A percentile compares a stretch with the other conserved stretches of the same genome.
Conservation (phyloP, 352 stramenopile genomes). For the Phytophthora sojae region DNA sequence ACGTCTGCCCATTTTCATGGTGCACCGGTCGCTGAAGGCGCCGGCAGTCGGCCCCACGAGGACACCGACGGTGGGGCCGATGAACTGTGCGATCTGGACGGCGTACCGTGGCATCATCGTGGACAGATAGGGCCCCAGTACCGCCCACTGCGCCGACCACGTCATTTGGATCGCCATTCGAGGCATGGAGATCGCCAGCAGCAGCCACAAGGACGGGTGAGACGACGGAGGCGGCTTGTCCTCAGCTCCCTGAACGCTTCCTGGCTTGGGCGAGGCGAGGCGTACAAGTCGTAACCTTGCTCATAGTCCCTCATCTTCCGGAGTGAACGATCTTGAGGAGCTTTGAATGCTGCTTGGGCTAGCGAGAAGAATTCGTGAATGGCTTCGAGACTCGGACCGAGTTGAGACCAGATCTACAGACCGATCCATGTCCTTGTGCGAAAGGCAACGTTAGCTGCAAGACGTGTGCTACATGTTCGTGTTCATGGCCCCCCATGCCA, state of each 20-base stretch:
- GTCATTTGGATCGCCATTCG: conserved; percentile 67
- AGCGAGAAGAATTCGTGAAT: conserved; percentile 17
- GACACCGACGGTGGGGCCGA: conserved; percentile 55
- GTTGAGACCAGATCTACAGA: not conserved
- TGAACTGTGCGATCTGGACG: conserved; percentile 61
- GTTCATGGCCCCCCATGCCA: no score
- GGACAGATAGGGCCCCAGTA: conserved; percentile 55
- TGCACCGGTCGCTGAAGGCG: conserved; percentile 58
- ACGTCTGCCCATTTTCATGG: conserved; percentile 43
- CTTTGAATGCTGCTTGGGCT: not conserved
- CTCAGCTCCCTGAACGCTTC: conserved; percentile 4
- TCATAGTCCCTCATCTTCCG: conserved; percentile 30
- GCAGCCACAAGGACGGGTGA: conserved; percentile 45
- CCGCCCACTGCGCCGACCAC: conserved; percentile 65
- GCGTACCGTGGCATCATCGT: conserved; percentile 53
- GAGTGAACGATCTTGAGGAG: not conserved
- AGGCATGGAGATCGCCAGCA: conserved; percentile 56
- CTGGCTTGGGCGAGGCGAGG: conserved; percentile 25
- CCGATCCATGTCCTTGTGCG: not conserved
- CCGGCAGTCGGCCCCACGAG: conserved; percentile 58
- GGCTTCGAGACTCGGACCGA: not conserved
- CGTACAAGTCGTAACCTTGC: conserved; percentile 30
- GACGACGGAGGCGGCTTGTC: not conserved
- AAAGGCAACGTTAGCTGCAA: no score
- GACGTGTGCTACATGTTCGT: no score